These are phyloP conservation scores for Trichoderma endophyticum DNA, from an alignment of 2,329 filamentous ascomycete species.

Conservation along the genomic window DNA sequence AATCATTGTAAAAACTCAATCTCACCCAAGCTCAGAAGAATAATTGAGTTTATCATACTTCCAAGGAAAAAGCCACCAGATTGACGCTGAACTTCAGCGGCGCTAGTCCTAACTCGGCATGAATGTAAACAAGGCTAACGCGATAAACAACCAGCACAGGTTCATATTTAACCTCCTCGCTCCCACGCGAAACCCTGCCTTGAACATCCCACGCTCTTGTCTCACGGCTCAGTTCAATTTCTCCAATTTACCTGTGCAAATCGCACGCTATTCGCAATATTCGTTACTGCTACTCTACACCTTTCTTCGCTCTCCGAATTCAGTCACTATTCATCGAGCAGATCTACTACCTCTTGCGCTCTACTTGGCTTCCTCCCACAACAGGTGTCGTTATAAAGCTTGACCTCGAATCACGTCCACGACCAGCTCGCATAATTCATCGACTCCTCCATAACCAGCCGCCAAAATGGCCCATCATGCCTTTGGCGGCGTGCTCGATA, in stretches of 20 bases:
- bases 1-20: not conserved
- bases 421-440: not conserved
- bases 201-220: conserved; percentile 6
- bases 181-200: not conserved
- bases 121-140: conserved; percentile 22
- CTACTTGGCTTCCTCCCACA: not conserved
- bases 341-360: not conserved
- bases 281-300: not conserved
- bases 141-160: conserved; percentile 4
- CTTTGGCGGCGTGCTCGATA: conserved; percentile 66
- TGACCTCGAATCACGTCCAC: not conserved
- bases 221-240: not conserved
- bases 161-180: not conserved
- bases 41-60: not conserved
- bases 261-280: not conserved
- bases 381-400: not conserved
- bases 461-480: conserved; percentile 61
- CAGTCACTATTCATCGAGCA: not conserved
- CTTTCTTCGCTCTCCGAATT: not conserved
- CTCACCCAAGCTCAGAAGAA: not conserved
- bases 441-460: conserved; percentile 17
- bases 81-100: not conserved
- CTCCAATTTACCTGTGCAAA: not conserved
- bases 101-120: conserved; percentile 19
- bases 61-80: not conserved